Evolutionary conservation across 225 moss, liverwort and hornwort genomes (phyloP).

Genomic region (Marchantia paleacea): DNA sequence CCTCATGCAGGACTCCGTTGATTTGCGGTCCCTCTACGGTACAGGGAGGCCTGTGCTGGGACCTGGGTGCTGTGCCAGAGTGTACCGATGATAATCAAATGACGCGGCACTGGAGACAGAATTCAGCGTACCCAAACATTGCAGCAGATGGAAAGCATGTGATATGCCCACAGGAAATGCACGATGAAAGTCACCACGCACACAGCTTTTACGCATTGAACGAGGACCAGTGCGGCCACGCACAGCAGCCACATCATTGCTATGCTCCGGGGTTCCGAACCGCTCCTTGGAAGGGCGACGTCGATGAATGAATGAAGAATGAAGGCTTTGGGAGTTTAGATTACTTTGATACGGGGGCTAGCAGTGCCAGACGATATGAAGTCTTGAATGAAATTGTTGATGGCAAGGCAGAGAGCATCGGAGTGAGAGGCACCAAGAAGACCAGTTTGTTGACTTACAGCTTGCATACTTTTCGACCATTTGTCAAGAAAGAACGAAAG

Average conservation of each 20-base stretch:
- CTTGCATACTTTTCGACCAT: not conserved
- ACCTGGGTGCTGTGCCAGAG: too few species aligned
- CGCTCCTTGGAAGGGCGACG: too few species aligned
- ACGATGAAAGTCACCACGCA: not conserved
- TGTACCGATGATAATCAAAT: too few species aligned
- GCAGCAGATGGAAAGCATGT: conserved; percentile 4
- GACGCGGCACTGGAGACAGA: too few species aligned
- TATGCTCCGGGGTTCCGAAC: not conserved
- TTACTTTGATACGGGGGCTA: too few species aligned
- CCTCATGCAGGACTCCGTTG: conserved; percentile 16
- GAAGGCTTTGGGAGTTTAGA: too few species aligned
- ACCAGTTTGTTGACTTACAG: not conserved
- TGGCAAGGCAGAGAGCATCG: not conserved
- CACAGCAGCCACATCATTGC: not conserved
- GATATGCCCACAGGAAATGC: conserved; percentile 8
- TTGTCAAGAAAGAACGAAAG: not conserved
- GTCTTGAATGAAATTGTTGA: not conserved
- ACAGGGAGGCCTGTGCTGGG: too few species aligned
- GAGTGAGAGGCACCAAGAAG: not conserved
- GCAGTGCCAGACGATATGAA: not conserved
- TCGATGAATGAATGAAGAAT: too few species aligned
- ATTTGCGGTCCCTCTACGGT: not conserved
- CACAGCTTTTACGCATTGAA: not conserved
- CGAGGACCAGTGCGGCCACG: not conserved
- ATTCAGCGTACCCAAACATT: conserved; percentile 12